phyloP scores from a whole-genome alignment of 768 basidiomycete genomes.

The Boletus subparvulus region DNA sequence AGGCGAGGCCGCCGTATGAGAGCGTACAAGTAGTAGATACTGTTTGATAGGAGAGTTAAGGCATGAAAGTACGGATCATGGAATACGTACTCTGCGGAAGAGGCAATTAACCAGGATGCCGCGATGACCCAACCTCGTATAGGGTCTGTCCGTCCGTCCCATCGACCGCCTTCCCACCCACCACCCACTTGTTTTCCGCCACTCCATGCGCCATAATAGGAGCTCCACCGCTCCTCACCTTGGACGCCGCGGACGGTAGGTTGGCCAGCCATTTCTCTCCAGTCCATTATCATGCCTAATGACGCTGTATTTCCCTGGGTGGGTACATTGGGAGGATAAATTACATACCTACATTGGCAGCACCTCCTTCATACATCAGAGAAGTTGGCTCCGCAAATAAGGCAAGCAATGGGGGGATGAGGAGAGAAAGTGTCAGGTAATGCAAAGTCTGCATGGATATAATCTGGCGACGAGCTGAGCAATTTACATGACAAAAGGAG shows the following conservation, averaged over 20 bases:
- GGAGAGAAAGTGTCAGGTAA: constrained; percentile 82
- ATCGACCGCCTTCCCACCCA: constrained; percentile 46
- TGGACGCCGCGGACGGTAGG: constrained; percentile 70
- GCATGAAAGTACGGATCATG: constrained; percentile 1
- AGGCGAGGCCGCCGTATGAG: constrained; percentile 89
- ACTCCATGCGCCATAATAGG: constrained; percentile 75
- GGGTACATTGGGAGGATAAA: not conserved
- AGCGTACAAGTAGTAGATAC: constrained; percentile 79
- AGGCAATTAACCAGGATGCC: constrained; percentile 80
- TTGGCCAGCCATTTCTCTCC: constrained; percentile 90
- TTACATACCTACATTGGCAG: constrained; percentile 70
- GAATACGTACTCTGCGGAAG: constrained; percentile 77
- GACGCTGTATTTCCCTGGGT: constrained; percentile 1
- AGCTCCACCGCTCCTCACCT: constrained; percentile 63
- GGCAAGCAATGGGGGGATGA: constrained; percentile 77
- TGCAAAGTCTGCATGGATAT: constrained; percentile 91
- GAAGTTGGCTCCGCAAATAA: constrained; percentile 73
- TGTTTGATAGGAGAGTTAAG: constrained; percentile 21
- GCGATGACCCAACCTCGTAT: constrained; percentile 90
- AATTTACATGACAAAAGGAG: not conserved
- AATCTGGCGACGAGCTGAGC: constrained; percentile 54
- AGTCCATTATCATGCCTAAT: constrained; percentile 91
- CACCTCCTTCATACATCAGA: constrained; percentile 72
- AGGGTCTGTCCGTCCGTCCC: constrained; percentile 74
- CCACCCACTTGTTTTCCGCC: constrained; percentile 73